Conservation (phyloP, 306 rosid genomes). For the Cucurbita maxima region DNA sequence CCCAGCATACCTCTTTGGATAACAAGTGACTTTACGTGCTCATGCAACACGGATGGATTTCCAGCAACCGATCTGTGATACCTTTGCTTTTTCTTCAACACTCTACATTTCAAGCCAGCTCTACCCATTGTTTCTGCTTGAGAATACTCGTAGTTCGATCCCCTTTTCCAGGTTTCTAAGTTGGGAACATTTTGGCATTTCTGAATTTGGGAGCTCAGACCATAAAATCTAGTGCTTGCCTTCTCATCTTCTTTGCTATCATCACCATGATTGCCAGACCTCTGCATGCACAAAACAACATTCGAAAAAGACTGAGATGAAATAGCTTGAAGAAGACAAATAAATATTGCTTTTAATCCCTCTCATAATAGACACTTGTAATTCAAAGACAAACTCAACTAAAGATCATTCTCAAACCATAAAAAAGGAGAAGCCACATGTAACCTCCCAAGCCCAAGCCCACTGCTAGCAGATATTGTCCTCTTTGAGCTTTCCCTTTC, state of each 20-base stretch:
- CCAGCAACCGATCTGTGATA: conserved; percentile 27
- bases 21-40: conserved; percentile 29
- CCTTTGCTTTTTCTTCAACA: conserved; percentile 34
- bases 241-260: conserved; percentile 3
- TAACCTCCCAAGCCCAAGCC: no score
- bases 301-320: background rate
- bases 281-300: background rate
- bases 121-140: conserved; percentile 39
- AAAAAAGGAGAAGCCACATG: background rate
- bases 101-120: conserved; percentile 41
- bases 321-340: background rate
- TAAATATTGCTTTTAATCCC: background rate
- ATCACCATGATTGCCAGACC: conserved; percentile 1
- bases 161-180: conserved; percentile 42
- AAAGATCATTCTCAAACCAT: background rate
- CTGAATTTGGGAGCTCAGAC: conserved; percentile 15
- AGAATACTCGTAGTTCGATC: conserved; percentile 22
- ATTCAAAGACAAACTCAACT: background rate
- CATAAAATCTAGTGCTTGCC: background rate
- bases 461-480: no score
- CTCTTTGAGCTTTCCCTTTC: no score
- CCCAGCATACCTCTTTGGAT: conserved; percentile 30
- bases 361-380: background rate
- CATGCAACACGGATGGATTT: conserved; percentile 21
- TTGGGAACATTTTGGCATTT: conserved; percentile 20